phyloP scores from a whole-genome alignment of 805 yeast genomes.

The Cyberlindnera japonica region DNA sequence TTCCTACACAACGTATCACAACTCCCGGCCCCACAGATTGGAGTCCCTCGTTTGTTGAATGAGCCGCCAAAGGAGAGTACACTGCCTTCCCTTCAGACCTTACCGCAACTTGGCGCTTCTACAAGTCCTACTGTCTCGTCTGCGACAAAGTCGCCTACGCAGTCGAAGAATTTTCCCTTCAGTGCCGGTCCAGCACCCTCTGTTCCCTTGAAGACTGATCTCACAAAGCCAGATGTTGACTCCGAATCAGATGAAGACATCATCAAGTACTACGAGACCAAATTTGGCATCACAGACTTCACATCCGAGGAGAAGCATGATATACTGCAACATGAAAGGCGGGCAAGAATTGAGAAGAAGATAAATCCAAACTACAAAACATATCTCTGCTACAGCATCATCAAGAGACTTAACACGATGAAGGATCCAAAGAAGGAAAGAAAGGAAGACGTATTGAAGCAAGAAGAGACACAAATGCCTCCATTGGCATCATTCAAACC shows the following conservation, averaged over 20 bases:
- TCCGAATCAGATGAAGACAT: conserved; percentile 27
- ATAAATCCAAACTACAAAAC: conserved; percentile 28
- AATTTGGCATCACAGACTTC: conserved; percentile 26
- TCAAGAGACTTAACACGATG: conserved; percentile 27
- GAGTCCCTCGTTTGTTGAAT: conserved; percentile 14
- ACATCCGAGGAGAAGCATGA: conserved; percentile 30
- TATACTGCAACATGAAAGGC: conserved; percentile 28
- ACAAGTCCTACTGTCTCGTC: background rate
- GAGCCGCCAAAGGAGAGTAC: conserved; percentile 9
- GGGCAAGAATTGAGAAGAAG: conserved; percentile 27
- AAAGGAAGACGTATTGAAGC: background rate
- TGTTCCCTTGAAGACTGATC: conserved; percentile 20
- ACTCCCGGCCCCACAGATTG: conserved; percentile 5
- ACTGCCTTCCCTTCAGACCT: conserved; percentile 8
- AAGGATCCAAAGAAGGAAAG: conserved; percentile 11
- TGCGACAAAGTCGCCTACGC: background rate
- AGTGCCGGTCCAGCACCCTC: conserved; percentile 2
- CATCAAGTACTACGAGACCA: conserved; percentile 26
- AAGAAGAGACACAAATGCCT: background rate
- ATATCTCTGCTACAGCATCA: conserved; percentile 28
- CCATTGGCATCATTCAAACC: background rate
- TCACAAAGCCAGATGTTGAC: conserved; percentile 25
- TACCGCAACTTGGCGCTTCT: background rate
- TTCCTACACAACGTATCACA: conserved; percentile 23
- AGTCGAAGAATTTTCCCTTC: background rate